Percentiles rank a stretch among this genome's conserved stretches.
These are phyloP conservation scores for Cyclostephanos tholiformis DNA, from an alignment of 108 stramenopile species.

Conservation along the genomic window DNA sequence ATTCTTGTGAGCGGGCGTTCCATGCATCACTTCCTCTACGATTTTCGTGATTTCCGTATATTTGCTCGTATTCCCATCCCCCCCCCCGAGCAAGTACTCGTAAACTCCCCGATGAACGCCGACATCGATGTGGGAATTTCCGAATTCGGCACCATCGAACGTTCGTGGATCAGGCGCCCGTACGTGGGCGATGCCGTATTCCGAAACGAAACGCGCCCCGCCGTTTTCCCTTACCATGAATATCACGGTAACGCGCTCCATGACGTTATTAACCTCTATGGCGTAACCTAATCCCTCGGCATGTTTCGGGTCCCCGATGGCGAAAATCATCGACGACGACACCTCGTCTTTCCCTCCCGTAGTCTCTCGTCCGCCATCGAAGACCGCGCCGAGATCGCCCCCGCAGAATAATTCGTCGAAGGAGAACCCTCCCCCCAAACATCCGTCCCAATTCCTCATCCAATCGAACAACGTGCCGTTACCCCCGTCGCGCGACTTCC, in stretches of 20 bases:
- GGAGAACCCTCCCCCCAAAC: too few relatives aligned
- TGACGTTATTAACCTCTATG: constrained; percentile 48
- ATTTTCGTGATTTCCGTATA: constrained; percentile 58
- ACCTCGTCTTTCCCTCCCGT: background rate
- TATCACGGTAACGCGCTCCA: constrained; percentile 54
- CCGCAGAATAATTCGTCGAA: too few relatives aligned
- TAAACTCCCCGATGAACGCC: constrained; percentile 71
- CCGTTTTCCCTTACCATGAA: constrained; percentile 75
- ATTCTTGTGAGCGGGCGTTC: constrained; percentile 38
- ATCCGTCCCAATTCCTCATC: too few relatives aligned
- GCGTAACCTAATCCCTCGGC: constrained; percentile 67
- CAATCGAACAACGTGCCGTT: too few relatives aligned
- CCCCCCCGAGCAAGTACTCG: constrained; percentile 59
- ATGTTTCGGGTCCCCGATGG: constrained; percentile 55
- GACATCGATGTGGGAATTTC: constrained; percentile 12
- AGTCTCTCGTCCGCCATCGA: background rate
- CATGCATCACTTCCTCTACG: constrained; percentile 44
- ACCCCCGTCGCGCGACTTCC: background rate
- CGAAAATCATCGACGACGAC: constrained; percentile 37
- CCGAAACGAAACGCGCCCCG: constrained; percentile 60
- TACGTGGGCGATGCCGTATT: too few relatives aligned
- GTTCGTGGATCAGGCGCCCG: constrained; percentile 53
- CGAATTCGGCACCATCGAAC: background rate
- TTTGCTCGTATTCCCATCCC: constrained; percentile 45
- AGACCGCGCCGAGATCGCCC: background rate